Conservation (phyloP, 306 rosid genomes). For the Boehmeria nivea region DNA sequence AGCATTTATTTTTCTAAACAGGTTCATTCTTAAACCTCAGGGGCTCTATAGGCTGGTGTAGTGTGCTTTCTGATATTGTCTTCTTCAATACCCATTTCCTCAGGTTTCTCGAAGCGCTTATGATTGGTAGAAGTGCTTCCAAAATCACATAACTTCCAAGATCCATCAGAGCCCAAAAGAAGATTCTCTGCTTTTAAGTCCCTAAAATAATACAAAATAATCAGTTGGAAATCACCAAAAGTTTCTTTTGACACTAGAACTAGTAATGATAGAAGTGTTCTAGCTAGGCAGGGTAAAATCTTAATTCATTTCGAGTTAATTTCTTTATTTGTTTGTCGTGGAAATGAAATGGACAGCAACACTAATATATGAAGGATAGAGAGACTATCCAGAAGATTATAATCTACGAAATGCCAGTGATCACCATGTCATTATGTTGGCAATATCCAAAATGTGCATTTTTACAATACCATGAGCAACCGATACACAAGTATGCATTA, state of each 20-base stretch:
- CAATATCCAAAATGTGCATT: too few relatives aligned
- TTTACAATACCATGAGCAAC: too few relatives aligned
- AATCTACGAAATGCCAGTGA: neutral
- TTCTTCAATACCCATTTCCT: conserved; percentile 98
- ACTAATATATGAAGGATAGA: neutral
- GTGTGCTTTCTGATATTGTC: conserved; percentile 97
- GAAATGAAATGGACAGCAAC: neutral
- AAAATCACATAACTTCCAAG: conserved; percentile 95
- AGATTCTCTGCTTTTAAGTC: conserved; percentile 95
- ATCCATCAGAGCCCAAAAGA: conserved; percentile 73
- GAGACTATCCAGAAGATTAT: neutral
- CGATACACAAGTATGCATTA: too few relatives aligned
- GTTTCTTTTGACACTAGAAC: too few relatives aligned
- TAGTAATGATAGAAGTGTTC: too few relatives aligned
- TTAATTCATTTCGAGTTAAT: too few relatives aligned
- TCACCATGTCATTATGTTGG: neutral
- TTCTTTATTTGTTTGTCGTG: too few relatives aligned
- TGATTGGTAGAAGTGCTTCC: conserved; percentile 93
- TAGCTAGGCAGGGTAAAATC: too few relatives aligned
- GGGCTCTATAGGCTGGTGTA: conserved; percentile 95
- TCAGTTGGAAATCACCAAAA: neutral
- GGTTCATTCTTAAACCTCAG: conserved; percentile 53
- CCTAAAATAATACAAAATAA: conserved; percentile 27
- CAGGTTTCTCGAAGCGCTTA: conserved; percentile 89
- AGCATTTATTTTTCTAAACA: neutral